Evolutionary conservation across 768 basidiomycete species (phyloP).

Genomic region (Chalciporus sphaerocephalus): DNA sequence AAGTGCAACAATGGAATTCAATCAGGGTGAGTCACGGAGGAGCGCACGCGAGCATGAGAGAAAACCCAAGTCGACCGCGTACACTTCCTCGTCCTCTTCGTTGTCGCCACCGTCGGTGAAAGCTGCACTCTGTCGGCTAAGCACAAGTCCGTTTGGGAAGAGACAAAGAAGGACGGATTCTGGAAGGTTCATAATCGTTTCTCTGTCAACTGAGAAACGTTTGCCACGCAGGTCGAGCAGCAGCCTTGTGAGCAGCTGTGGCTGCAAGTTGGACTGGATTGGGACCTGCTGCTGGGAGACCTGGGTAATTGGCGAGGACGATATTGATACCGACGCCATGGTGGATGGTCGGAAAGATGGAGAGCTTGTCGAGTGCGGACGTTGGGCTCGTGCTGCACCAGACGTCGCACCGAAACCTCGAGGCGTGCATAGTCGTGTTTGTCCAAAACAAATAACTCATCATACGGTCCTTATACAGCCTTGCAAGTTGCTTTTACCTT

Average conservation of each 20-base stretch:
- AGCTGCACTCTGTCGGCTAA: slow-evolving; percentile 80
- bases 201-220: slow-evolving; percentile 92
- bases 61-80: slow-evolving; percentile 87
- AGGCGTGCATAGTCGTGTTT: slow-evolving; percentile 29
- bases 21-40: not conserved
- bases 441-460: slow-evolving; percentile 28
- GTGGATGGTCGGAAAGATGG: slow-evolving; percentile 16
- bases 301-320: slow-evolving; percentile 55
- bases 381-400: slow-evolving; percentile 12
- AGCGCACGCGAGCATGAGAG: slow-evolving; percentile 6
- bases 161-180: slow-evolving; percentile 95
- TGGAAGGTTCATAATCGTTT: slow-evolving; percentile 96
- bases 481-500: not conserved
- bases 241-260: slow-evolving; percentile 83
- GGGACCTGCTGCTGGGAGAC: slow-evolving; percentile 52
- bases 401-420: slow-evolving; percentile 27
- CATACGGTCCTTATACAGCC: not conserved
- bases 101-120: slow-evolving; percentile 70
- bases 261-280: slow-evolving; percentile 69
- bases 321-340: slow-evolving; percentile 39
- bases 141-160: slow-evolving; percentile 94
- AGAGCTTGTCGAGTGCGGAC: slow-evolving; percentile 9
- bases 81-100: slow-evolving; percentile 86
- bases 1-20: slow-evolving; percentile 53
- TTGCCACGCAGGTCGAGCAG: slow-evolving; percentile 87